Evolutionary conservation across 1,284 basidiomycete species (phyloP), one percentile per base, ranked within the genome.

Genomic region (Naganishia sp.): DNA sequence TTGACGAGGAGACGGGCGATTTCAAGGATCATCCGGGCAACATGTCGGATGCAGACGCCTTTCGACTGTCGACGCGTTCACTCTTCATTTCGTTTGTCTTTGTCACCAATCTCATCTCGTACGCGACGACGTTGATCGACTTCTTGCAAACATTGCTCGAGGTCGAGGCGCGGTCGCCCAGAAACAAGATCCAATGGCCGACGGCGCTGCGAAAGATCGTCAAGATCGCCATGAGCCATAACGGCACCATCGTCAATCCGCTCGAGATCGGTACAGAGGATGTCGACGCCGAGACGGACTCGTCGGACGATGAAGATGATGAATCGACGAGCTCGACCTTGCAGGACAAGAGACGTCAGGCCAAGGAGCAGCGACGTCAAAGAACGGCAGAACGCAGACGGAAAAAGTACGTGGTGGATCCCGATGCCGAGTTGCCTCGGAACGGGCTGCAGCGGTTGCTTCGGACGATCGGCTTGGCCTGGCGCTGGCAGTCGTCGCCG

Each of bases 71-170:
- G 0, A 72, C 76, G 0, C 74, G 80, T 13, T 78, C 78, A 6
- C 75, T 83, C 1, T 81, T 81, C 71, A 68, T 79, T 31, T 79
- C 78, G 66, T 77, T 82, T 61, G 77, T 81, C 13, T 80, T 82
- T 52, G 76, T 78, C 17, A 74, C 81, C 52, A 77, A 75, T 28
- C 72, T 83, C 45, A 71, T 79, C 56, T 65, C 74, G 51, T 81
- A 77, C 66, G 71, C 72, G 15, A 53, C 73, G 0, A 66, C 70
- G 0, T 68, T 82, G 41, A 70, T 80, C 42, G 70, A 75, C 1
- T 73, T 80, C 46, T 68, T 79, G 15, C 69, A 75, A 25, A 68
- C 77, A 3, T 39, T 81, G 43, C 50, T 77, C 28, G 63, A 72
- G 7, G 72, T 82, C 17, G 81, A 81, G 35, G 63, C 69, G 21